phyloP scores from a whole-genome alignment of 2,329 filamentous ascomycete genomes.

The Colletotrichum karsti region DNA sequence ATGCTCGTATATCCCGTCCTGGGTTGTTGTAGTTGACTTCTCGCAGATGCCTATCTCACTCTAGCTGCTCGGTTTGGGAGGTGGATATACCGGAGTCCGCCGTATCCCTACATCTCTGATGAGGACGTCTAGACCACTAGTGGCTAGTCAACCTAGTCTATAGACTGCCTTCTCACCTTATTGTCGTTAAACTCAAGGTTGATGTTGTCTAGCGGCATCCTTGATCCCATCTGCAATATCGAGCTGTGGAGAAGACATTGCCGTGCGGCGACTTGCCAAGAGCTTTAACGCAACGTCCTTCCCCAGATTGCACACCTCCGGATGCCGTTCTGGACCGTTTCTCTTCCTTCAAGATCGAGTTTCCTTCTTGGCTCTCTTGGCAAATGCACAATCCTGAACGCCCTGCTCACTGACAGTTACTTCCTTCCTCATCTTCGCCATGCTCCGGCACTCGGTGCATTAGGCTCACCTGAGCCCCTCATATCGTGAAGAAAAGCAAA shows the following conservation, averaged over 20 bases:
- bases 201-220: background rate
- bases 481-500: background rate
- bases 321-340: background rate
- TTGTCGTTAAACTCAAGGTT: background rate
- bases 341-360: background rate
- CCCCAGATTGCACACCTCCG: constrained; percentile 2
- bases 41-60: background rate
- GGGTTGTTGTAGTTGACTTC: background rate
- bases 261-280: constrained; percentile 10
- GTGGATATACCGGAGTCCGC: background rate
- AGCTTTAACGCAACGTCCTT: constrained; percentile 21
- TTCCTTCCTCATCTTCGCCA: constrained; percentile 10
- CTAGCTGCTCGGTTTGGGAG: background rate
- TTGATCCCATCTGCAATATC: background rate
- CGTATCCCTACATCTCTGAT: background rate
- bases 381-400: background rate
- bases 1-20: background rate
- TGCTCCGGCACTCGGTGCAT: background rate
- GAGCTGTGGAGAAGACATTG: background rate
- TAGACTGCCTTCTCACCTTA: background rate
- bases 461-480: background rate
- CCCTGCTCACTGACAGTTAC: background rate
- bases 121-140: background rate
- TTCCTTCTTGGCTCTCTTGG: background rate
- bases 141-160: background rate